phyloP scores from a whole-genome alignment of 2,329 filamentous ascomycete genomes.

The Microascus cirrosus region DNA sequence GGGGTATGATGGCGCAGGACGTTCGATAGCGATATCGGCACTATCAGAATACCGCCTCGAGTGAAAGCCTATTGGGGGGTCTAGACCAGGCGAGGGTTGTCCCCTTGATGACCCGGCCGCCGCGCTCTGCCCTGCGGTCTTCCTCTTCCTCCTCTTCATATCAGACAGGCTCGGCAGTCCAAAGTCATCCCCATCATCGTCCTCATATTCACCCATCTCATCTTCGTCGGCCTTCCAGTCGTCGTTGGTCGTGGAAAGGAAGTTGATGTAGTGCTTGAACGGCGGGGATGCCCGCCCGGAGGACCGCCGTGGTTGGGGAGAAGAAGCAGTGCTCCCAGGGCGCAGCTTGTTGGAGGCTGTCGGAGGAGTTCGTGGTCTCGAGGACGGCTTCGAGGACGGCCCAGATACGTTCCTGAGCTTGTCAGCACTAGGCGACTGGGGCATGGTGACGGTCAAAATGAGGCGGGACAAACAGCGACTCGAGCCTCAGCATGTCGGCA shows the following conservation, averaged over 20 bases:
- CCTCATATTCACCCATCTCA: slow-evolving; percentile 64
- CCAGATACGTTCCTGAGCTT: slow-evolving; percentile 45
- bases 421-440: slow-evolving; percentile 7
- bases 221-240: slow-evolving; percentile 72
- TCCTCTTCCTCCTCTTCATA: slow-evolving; percentile 64
- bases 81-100: not conserved
- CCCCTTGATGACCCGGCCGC: slow-evolving; percentile 19
- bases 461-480: slow-evolving; percentile 52
- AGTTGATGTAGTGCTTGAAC: slow-evolving; percentile 66
- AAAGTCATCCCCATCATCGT: slow-evolving; percentile 91
- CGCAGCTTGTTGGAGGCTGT: slow-evolving; percentile 42
- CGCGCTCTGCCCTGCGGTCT: slow-evolving; percentile 39
- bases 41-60: slow-evolving; percentile 66
- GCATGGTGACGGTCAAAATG: not conserved
- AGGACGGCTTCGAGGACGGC: slow-evolving; percentile 45
- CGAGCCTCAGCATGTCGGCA: slow-evolving; percentile 85
- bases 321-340: slow-evolving; percentile 40
- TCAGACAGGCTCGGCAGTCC: slow-evolving; percentile 85
- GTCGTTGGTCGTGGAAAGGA: slow-evolving; percentile 70
- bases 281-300: slow-evolving; percentile 50
- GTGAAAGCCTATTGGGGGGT: slow-evolving; percentile 18
- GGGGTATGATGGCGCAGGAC: slow-evolving; percentile 72
- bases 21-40: slow-evolving; percentile 87
- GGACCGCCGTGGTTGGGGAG: slow-evolving; percentile 41
- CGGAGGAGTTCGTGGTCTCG: slow-evolving; percentile 67